Evolutionary conservation across 257 asterid species (phyloP).

Genomic region (Capsicum pubescens): DNA sequence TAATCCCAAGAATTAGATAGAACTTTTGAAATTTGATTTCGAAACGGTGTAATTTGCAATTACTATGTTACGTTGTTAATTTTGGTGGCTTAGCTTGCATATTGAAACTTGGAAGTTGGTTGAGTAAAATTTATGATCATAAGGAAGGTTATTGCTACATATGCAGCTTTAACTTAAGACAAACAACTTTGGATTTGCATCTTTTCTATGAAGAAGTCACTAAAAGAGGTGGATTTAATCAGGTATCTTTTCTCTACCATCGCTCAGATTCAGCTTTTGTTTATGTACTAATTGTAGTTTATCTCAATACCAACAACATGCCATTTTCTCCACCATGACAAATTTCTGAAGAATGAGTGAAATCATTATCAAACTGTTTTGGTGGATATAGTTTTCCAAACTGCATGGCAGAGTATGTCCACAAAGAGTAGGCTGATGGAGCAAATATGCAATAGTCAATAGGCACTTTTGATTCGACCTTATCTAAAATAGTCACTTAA

Average conservation of each 20-base stretch:
- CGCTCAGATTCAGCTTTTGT: slow-evolving; percentile 9
- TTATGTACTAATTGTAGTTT: not conserved
- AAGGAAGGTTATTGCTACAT: not conserved
- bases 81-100: not conserved
- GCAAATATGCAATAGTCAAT: not conserved
- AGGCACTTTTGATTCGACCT: not conserved
- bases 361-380: not conserved
- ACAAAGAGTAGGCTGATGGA: slow-evolving; percentile 2
- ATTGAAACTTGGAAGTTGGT: not conserved
- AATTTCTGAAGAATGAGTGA: not conserved
- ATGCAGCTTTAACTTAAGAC: slow-evolving; percentile 68
- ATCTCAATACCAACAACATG: not conserved
- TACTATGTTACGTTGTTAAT: not conserved
- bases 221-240: slow-evolving; percentile 64
- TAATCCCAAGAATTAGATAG: not conserved
- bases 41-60: not conserved
- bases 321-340: not conserved
- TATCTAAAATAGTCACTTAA: not conserved
- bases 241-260: slow-evolving; percentile 42
- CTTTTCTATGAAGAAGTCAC: slow-evolving; percentile 63
- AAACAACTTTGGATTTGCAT: slow-evolving; percentile 63
- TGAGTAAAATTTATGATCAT: not conserved
- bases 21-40: not conserved
- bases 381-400: not conserved
- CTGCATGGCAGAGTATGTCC: not conserved